phyloP scores from a whole-genome alignment of 805 yeast species.

The Saturnispora serradocipensis region DNA sequence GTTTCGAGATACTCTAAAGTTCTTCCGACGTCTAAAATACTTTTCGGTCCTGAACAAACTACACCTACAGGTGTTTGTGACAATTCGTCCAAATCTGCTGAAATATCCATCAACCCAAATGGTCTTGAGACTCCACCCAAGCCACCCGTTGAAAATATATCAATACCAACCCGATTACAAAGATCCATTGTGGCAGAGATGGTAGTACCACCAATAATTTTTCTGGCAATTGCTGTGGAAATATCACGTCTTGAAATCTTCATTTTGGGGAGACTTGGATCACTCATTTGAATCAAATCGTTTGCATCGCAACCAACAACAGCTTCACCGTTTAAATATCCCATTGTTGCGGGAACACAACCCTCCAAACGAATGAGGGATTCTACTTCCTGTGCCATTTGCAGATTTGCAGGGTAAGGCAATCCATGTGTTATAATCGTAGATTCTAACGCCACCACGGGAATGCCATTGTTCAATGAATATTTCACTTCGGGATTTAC shows the following conservation, averaged over 20 bases:
- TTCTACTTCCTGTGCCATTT: conserved; percentile 68
- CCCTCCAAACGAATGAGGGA: conserved; percentile 47
- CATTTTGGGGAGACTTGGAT: conserved; percentile 26
- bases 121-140: conserved; percentile 86
- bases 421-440: conserved; percentile 88
- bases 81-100: conserved; percentile 82
- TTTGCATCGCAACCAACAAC: conserved; percentile 48
- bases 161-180: conserved; percentile 65
- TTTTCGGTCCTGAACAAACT: conserved; percentile 89
- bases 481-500: conserved; percentile 43
- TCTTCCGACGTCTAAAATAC: conserved; percentile 68
- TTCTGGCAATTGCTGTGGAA: conserved; percentile 55
- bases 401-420: conserved; percentile 68
- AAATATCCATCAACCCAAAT: conserved; percentile 66
- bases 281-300: conserved; percentile 47
- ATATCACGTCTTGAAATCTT: conserved; percentile 80
- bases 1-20: conserved; percentile 86
- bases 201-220: conserved; percentile 78
- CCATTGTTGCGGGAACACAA: conserved; percentile 79
- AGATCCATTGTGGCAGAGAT: conserved; percentile 84
- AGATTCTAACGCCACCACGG: conserved; percentile 77
- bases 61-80: conserved; percentile 79
- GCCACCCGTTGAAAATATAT: conserved; percentile 89
- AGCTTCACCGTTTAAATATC: conserved; percentile 64
- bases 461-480: conserved; percentile 48